Evolutionary conservation across 257 asterid species (phyloP), one percentile per base, ranked within the genome.

Genomic region (Dorcoceras hygrometricum): DNA sequence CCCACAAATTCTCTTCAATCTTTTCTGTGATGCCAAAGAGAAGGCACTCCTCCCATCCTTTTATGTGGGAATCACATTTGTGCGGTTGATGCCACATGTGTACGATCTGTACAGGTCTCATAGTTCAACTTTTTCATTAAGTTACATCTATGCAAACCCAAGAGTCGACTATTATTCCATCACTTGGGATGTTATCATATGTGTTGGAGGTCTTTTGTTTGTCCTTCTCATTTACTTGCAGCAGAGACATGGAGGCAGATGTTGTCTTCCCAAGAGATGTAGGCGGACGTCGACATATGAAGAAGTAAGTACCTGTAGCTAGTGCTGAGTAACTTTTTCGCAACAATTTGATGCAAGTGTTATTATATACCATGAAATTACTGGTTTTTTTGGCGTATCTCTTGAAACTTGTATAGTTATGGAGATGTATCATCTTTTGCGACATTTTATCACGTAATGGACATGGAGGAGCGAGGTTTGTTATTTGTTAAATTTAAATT

Each of bases 1-100:
- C 71, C 98, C 98, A 27, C 98, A 92, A 57, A 77, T 89, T 61
- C 78, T 89, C 22, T 87, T 92, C 82, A 89, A 86, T 69, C 14
- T 84, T 19, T 83, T 87, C 72, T 67, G 74, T 5, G 84, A 76
- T 67, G 67, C 86, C 28, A 84, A 58, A 54, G 91, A 75, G 78
- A 83, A 67, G 76, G 85, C 89, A 39, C 95, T 92, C 29, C 69
- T 85, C 67, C 86, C 93, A 5, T 68, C 87, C 0, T 92, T 87
- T 66, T 89, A 86, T 50, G 14, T 77, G 0, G 98, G 98, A 29
- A 83, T 81, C 22, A 84, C 95, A 36, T 65, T 82, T 50, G 91
- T 92, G 73, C 91, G 96, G 28, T 78, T 82, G 68, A 32, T 87
- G 71, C 98, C 98, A 4, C 98, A 87, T 53, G 84, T 74, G 8